These are phyloP conservation scores for Pythium brassicae DNA, from an alignment of 352 stramenopile species.

Conservation along the genomic window DNA sequence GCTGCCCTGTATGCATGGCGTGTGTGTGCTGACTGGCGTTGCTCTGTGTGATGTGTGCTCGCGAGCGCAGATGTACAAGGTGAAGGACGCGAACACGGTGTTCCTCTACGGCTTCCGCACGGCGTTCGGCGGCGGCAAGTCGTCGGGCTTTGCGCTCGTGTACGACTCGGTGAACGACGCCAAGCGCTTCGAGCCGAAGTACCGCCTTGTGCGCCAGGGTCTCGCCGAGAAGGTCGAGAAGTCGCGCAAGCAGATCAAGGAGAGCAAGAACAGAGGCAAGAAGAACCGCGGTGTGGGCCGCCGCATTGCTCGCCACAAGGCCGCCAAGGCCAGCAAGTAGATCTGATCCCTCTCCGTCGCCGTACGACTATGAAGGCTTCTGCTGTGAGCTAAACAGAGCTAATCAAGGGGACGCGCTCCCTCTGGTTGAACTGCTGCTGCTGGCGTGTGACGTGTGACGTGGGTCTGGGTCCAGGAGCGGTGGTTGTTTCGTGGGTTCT, in stretches of 20 bases:
- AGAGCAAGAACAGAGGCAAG: constrained; percentile 98
- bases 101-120: constrained; percentile 98
- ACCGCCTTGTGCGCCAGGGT: constrained; percentile 93
- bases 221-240: constrained; percentile 94
- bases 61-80: constrained; percentile 90
- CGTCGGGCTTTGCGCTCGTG: constrained; percentile 97
- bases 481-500: not conserved
- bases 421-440: not conserved
- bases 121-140: constrained; percentile 97
- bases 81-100: constrained; percentile 93
- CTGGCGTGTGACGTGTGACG: too few relatives aligned
- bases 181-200: constrained; percentile 99
- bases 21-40: not conserved
- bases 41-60: not conserved
- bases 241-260: constrained; percentile 99
- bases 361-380: constrained; percentile 16
- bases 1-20: too few relatives aligned
- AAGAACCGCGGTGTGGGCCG: constrained; percentile 97
- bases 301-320: constrained; percentile 98
- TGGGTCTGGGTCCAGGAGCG: too few relatives aligned
- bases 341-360: constrained; percentile 26
- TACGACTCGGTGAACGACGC: constrained; percentile 98
- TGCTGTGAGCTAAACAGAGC: constrained; percentile 21
- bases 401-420: constrained; percentile 11
- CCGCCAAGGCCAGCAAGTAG: constrained; percentile 96